phyloP scores from a whole-genome alignment of 2,329 filamentous ascomycete genomes.

The Tolypocladium tundrense region DNA sequence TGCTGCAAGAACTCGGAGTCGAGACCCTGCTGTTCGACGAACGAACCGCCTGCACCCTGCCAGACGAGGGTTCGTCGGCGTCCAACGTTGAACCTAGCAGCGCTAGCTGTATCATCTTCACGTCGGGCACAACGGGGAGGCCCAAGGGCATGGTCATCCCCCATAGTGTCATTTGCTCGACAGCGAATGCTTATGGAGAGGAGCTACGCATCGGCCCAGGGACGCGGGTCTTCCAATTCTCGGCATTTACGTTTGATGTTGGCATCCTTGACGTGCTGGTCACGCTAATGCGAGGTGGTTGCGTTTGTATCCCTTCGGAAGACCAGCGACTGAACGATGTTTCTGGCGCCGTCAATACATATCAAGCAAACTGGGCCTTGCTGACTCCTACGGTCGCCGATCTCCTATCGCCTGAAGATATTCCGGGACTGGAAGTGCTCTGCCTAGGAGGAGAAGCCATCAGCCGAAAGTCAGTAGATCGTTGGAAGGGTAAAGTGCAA shows the following conservation, averaged over 20 bases:
- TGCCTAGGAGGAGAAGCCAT: conserved; percentile 1
- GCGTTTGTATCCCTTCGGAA: conserved; percentile 8
- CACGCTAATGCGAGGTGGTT: conserved; percentile 7
- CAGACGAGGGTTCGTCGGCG: too few relatives aligned
- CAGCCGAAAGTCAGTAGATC: not conserved
- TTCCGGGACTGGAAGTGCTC: not conserved
- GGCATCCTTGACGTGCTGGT: conserved; percentile 7
- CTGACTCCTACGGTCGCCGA: conserved; percentile 6
- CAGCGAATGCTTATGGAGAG: not conserved
- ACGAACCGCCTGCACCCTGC: too few relatives aligned
- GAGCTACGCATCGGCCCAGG: conserved; percentile 3
- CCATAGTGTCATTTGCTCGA: conserved; percentile 3
- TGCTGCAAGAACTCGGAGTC: too few relatives aligned
- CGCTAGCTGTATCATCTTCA: conserved; percentile 25
- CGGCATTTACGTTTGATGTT: conserved; percentile 10
- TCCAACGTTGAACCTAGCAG: not conserved
- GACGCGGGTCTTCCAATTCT: conserved; percentile 8
- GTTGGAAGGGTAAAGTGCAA: not conserved
- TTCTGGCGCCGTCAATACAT: conserved; percentile 3
- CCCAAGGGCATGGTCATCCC: conserved; percentile 30
- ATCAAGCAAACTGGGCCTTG: not conserved
- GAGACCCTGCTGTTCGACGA: too few relatives aligned
- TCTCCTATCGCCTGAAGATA: not conserved
- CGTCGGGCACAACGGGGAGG: conserved; percentile 43
- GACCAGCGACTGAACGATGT: conserved; percentile 7